Base-by-base conservation (phyloP, 768 basidiomycete genomes). In the Leucogyrophana mollusca region DNA sequence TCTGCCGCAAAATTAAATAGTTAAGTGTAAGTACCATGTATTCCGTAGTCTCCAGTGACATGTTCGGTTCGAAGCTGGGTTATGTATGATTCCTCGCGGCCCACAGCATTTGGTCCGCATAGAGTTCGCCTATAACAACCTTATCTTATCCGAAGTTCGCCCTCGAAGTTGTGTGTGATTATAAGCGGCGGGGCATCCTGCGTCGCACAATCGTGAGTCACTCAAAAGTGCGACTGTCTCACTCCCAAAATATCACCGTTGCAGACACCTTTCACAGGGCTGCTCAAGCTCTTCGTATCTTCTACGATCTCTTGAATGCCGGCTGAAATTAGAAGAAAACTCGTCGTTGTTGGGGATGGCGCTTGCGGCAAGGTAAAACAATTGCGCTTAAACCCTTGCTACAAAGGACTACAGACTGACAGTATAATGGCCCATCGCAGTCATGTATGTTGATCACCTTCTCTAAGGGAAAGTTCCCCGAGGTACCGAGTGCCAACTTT, bases 301-400 rank as follows among this genome's bases (percentile, higher is more conserved):
- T 59, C 61, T 64, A 68, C 66, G 57, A 52, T 60, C 65, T 51
- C 36, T n/a, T n/a, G n/a, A n/a, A 58, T 60, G 68, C 95, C 96
- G 94, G 86, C 93, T 66, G 94, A 96, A 78, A 95, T 97, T 72
- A 83, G 94, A 73, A 88, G 94, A 72, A 98, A 98, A 74, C 86
- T 98, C 59, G 94, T 98, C 69, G 96, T 97, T 69, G 94, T 98
- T 56, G 94, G 94, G 68, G 94, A 95, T 75, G 94, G 94, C 80
- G 92, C 91, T 71, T 94, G 91, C 60, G 92, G 91, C 73, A 93
- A 94, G 88, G 89, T 89, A 32, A 17, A 9, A 37, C 33, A n/a
- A n/a, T n/a, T 41, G 58, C 55, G 44, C 43, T 24, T 44, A 45
- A 25, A n/a, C 9, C 13, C 20, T 16, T 22, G 18, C 46, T 33